These are phyloP conservation scores for Eucalyptus viminalis DNA, from an alignment of 345 rosid species.

Conservation along the genomic window DNA sequence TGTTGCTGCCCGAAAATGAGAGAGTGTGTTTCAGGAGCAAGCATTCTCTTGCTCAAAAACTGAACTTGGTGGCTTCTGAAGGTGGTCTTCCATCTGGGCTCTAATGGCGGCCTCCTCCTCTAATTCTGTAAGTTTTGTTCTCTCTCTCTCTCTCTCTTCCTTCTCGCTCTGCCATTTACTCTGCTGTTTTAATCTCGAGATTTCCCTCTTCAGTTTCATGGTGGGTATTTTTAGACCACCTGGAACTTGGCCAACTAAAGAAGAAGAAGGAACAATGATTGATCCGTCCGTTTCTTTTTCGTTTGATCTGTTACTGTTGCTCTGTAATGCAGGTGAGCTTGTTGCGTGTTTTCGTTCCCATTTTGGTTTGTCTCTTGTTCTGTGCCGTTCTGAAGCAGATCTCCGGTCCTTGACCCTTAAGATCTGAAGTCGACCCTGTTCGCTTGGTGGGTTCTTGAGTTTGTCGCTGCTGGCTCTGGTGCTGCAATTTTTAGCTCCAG, in stretches of 20 bases:
- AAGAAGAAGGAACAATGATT: not conserved
- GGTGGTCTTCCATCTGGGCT: not conserved
- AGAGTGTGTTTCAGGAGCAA: not conserved
- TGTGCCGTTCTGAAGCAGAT: not conserved
- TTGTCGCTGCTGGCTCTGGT: not conserved
- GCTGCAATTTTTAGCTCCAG: not conserved
- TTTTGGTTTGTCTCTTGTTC: not conserved
- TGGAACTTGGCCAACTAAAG: not conserved
- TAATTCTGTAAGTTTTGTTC: not conserved
- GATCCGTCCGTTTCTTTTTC: not conserved
- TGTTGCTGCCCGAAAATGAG: not conserved
- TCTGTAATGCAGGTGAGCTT: not conserved
- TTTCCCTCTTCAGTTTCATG: not conserved
- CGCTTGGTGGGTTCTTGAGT: not conserved
- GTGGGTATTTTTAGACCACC: not conserved
- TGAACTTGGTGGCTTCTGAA: not conserved
- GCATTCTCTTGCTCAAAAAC: not conserved
- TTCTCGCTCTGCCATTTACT: not conserved
- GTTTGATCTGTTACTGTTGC: not conserved
- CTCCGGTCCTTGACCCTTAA: not conserved
- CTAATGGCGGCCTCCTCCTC: not conserved
- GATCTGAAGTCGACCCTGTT: not conserved
- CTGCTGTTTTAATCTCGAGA: not conserved
- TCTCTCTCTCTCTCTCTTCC: not conserved
- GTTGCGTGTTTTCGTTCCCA: not conserved